Percentiles rank a stretch among this genome's conserved stretches.
Conservation (phyloP, 352 stramenopile species). For the Pythium inflatum region DNA sequence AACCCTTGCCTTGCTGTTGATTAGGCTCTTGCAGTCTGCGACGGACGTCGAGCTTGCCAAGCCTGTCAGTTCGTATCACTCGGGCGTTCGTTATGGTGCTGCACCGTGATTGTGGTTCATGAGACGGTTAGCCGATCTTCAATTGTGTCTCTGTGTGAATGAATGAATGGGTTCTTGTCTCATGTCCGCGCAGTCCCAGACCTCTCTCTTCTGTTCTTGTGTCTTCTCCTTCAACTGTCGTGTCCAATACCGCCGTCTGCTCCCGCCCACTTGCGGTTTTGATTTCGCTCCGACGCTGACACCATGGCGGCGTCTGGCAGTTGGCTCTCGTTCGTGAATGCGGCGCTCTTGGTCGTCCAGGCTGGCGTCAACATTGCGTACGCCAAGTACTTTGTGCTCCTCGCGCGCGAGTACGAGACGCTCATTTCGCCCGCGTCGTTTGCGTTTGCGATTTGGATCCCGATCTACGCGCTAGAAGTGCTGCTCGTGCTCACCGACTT, state of each 20-base stretch:
- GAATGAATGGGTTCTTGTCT: no score
- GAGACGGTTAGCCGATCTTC: conserved; percentile 28
- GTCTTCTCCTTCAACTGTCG: conserved; percentile 10
- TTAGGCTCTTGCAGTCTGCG: not conserved
- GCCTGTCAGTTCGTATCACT: conserved; percentile 18
- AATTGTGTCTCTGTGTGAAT: not conserved
- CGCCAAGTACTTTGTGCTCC: conserved; percentile 52
- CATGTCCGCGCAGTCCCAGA: conserved; percentile 9
- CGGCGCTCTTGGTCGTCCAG: conserved; percentile 60
- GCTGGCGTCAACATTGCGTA: conserved; percentile 71
- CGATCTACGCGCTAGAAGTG: conserved; percentile 69
- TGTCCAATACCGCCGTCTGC: no score
- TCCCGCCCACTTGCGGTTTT: no score
- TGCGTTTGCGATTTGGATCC: conserved; percentile 65
- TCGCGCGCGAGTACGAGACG: conserved; percentile 67
- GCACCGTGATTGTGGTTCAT: not conserved
- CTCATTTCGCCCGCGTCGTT: conserved; percentile 72
- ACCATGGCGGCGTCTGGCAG: conserved; percentile 47
- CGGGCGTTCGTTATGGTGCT: conserved; percentile 12
- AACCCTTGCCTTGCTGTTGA: no score
- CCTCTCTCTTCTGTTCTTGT: not conserved
- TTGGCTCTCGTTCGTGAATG: conserved; percentile 63
- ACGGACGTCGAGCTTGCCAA: conserved; percentile 20
- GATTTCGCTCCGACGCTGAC: no score
- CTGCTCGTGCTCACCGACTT: conserved; percentile 69